phyloP scores from a whole-genome alignment of 108 stramenopile genomes.

The Chaetoceros tenuissimus region DNA sequence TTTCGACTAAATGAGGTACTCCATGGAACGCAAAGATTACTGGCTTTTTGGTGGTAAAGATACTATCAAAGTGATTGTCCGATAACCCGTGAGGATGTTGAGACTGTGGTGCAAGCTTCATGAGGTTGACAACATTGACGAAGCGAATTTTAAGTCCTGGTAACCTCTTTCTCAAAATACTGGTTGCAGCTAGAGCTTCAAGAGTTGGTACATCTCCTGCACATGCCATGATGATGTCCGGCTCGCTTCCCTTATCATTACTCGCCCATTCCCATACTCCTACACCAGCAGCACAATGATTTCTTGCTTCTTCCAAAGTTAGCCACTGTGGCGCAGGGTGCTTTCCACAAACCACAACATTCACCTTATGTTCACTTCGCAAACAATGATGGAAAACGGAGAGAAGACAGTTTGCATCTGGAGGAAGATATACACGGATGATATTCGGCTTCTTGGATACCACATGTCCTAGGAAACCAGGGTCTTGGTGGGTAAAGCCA shows the following conservation, averaged over 20 bases:
- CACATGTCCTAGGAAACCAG: slow-evolving; percentile 17
- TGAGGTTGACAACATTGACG: slow-evolving; percentile 24
- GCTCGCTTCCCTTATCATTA: slow-evolving; percentile 13
- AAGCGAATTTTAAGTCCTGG: slow-evolving; percentile 17
- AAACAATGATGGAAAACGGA: slow-evolving; percentile 17
- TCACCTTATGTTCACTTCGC: slow-evolving; percentile 8
- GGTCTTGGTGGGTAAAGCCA: slow-evolving; percentile 21
- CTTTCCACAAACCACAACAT: slow-evolving; percentile 16
- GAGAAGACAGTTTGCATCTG: slow-evolving; percentile 20
- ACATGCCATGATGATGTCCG: slow-evolving; percentile 20
- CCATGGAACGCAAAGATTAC: slow-evolving; percentile 19
- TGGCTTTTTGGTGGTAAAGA: slow-evolving; percentile 18
- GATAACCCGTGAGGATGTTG: slow-evolving; percentile 14
- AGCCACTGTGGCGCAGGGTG: slow-evolving; percentile 18
- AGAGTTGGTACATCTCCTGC: slow-evolving; percentile 20
- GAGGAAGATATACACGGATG: slow-evolving; percentile 17
- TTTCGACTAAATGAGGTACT: slow-evolving; percentile 10
- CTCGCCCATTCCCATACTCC: slow-evolving; percentile 18
- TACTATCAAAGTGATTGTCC: slow-evolving; percentile 12
- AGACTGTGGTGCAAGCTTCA: slow-evolving; percentile 5
- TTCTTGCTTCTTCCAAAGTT: slow-evolving; percentile 12
- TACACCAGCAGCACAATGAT: slow-evolving; percentile 13
- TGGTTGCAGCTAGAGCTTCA: slow-evolving; percentile 15
- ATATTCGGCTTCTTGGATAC: slow-evolving; percentile 14
- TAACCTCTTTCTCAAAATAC: slow-evolving; percentile 12